A percentile compares a stretch with the other conserved stretches of the same genome.
Evolutionary conservation across 495 filamentous ascomycete genomes (phyloP).

Genomic region (Neurospora sp.): DNA sequence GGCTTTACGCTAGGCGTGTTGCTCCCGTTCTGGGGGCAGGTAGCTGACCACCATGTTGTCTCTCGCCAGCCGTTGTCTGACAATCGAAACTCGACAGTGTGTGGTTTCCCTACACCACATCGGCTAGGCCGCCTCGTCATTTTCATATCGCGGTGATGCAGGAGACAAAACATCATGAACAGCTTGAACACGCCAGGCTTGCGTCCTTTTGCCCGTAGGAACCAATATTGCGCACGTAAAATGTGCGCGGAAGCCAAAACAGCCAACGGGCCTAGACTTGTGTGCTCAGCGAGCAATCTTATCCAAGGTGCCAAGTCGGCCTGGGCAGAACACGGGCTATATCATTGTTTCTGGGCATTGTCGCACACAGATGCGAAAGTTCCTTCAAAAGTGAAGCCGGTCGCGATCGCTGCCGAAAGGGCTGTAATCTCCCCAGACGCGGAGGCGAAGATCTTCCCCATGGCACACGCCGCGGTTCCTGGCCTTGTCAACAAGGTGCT

Average conservation of each 20-base stretch:
- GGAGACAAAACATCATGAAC: neutral
- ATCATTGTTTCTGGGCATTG: slow-evolving; percentile 21
- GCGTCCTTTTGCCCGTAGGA: neutral
- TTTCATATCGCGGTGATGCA: neutral
- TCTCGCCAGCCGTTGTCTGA: neutral
- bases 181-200: neutral
- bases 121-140: neutral
- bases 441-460: neutral
- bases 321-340: slow-evolving; percentile 10
- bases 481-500: neutral
- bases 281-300: slow-evolving; percentile 19
- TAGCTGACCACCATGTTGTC: neutral
- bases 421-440: neutral
- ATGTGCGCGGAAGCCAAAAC: neutral
- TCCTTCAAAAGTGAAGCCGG: neutral
- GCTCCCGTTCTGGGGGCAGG: neutral
- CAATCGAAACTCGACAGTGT: neutral
- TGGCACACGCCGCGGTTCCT: neutral
- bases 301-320: slow-evolving; percentile 24
- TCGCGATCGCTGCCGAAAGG: neutral
- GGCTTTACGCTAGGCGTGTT: neutral
- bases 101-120: neutral
- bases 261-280: neutral
- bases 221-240: neutral
- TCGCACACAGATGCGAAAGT: slow-evolving; percentile 10